A percentile compares a stretch with the other conserved stretches of the same genome.
Conservation (phyloP, 1,284 basidiomycete species). For the Irpex rosettiformis region DNA sequence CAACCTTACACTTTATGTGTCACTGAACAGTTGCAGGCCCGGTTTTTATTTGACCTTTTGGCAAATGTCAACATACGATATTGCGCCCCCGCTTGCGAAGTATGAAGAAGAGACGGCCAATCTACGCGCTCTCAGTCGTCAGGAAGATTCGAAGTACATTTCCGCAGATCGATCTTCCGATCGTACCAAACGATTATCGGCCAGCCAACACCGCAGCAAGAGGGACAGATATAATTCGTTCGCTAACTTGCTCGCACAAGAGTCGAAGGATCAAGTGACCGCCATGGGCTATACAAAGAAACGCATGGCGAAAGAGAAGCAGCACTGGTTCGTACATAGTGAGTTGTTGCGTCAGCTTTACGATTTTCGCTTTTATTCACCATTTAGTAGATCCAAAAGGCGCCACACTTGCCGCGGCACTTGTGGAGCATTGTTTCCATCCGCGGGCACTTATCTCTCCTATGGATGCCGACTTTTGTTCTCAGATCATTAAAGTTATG, state of each 20-base stretch:
- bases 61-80: conserved; percentile 89
- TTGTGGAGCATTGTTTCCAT: conserved; percentile 91
- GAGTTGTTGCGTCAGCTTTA: conserved; percentile 22
- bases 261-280: conserved; percentile 74
- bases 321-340: conserved; percentile 86
- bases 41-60: conserved; percentile 94
- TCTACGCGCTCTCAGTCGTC: conserved; percentile 54
- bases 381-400: conserved; percentile 44
- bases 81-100: conserved; percentile 64
- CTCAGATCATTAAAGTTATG: conserved; percentile 85
- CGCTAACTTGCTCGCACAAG: conserved; percentile 53
- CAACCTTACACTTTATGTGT: not conserved
- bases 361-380: not conserved
- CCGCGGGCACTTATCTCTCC: conserved; percentile 91
- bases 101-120: conserved; percentile 68
- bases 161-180: conserved; percentile 66
- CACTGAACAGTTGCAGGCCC: conserved; percentile 46
- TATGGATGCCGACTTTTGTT: conserved; percentile 94
- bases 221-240: conserved; percentile 62
- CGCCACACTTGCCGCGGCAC: conserved; percentile 48
- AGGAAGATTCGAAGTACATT: conserved; percentile 57
- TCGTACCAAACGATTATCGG: conserved; percentile 49
- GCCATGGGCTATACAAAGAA: conserved; percentile 72
- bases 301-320: conserved; percentile 78
- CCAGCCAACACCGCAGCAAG: conserved; percentile 51